Percentiles rank a stretch among this genome's conserved stretches.
Conservation (phyloP, 495 filamentous ascomycete species). For the Letharia lupina region DNA sequence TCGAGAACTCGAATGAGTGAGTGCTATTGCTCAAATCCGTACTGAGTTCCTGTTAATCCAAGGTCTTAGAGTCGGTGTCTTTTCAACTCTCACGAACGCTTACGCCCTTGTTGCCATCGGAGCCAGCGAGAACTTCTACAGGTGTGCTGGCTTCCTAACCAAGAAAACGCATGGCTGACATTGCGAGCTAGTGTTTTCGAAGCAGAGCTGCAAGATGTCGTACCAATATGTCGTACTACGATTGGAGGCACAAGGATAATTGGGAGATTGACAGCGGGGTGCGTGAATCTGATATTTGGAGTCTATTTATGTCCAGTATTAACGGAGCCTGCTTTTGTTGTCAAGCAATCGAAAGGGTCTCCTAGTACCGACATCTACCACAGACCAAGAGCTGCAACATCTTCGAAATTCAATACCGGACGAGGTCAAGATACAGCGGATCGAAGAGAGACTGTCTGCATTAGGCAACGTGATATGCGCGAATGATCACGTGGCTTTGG, state of each 20-base stretch:
- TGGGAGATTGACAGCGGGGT: constrained; percentile 91
- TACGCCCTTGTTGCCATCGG: constrained; percentile 90
- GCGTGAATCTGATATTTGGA: constrained; percentile 30
- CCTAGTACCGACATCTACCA: constrained; percentile 88
- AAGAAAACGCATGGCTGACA: background rate
- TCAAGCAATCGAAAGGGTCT: constrained; percentile 87
- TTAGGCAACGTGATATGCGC: constrained; percentile 93
- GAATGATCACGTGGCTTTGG: constrained; percentile 93
- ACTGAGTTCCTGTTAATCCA: background rate
- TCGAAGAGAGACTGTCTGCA: constrained; percentile 93
- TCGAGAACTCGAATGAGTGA: constrained; percentile 98
- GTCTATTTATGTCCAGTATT: constrained; percentile 1
- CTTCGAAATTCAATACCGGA: constrained; percentile 90
- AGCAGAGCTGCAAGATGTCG: constrained; percentile 91
- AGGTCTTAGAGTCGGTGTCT: constrained; percentile 75
- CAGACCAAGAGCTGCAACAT: constrained; percentile 96
- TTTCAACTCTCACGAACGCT: constrained; percentile 90
- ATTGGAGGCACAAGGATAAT: constrained; percentile 95
- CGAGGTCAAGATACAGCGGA: constrained; percentile 80
- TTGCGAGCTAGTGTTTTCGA: constrained; percentile 63
- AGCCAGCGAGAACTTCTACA: constrained; percentile 97
- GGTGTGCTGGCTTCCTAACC: constrained; percentile 34
- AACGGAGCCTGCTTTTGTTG: background rate
- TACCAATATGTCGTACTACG: constrained; percentile 95
- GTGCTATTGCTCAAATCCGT: constrained; percentile 25